Evolutionary conservation across 306 rosid species (phyloP).

Genomic region (Medicago truncatula): DNA sequence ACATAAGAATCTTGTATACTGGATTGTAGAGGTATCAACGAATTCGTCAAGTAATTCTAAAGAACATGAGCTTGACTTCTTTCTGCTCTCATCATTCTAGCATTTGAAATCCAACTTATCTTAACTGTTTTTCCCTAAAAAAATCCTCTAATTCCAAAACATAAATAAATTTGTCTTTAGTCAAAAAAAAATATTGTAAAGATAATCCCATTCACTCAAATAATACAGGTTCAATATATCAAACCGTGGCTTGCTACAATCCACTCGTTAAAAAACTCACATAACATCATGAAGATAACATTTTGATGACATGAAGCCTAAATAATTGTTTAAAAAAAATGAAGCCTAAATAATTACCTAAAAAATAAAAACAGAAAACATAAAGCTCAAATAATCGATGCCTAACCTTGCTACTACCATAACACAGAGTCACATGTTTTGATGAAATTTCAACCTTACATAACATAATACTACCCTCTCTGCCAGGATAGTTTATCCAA

Average conservation of each 20-base stretch:
- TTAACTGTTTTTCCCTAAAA: no score
- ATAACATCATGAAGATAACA: constrained; percentile 40
- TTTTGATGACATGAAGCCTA: constrained; percentile 42
- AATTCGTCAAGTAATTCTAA: no score
- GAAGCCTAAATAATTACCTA: background rate
- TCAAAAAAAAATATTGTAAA: background rate
- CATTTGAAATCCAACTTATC: no score
- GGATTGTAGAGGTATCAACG: no score
- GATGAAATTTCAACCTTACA: constrained; percentile 40
- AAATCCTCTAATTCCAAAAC: no score
- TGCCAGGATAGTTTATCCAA: constrained; percentile 43
- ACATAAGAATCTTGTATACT: no score
- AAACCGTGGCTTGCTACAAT: constrained; percentile 41
- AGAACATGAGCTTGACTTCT: no score
- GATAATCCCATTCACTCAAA: constrained; percentile 12
- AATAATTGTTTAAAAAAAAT: no score
- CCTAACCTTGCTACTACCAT: no score
- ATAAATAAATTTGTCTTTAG: no score
- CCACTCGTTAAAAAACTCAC: constrained; percentile 40
- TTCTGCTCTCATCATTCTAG: no score
- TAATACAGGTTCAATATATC: background rate
- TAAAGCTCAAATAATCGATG: constrained; percentile 3
- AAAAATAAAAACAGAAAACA: background rate
- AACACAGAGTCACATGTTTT: constrained; percentile 41
- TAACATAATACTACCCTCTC: background rate